Evolutionary conservation across 352 stramenopile species (phyloP).

Genomic region (Phytophthora quininea): DNA sequence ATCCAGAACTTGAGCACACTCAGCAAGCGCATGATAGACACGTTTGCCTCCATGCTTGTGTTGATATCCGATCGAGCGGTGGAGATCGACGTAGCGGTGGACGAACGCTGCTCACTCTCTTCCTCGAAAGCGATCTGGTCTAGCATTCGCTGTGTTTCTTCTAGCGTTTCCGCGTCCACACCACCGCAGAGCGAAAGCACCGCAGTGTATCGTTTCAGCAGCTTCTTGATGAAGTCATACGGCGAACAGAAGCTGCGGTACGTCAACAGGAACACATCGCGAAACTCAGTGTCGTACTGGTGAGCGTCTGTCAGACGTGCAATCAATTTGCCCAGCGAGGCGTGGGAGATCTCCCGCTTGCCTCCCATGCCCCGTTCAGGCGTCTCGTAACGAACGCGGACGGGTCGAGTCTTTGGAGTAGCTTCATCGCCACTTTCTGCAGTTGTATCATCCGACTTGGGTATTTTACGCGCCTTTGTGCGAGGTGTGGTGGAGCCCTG

Average conservation of each 20-base stretch:
- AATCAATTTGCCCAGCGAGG: conserved; percentile 84
- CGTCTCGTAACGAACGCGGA: conserved; percentile 81
- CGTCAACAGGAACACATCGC: conserved; percentile 85
- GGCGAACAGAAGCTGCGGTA: conserved; percentile 82
- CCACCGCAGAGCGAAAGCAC: conserved; percentile 65
- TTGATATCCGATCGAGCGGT: conserved; percentile 81
- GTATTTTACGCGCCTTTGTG: conserved; percentile 27
- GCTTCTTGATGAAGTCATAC: conserved; percentile 90
- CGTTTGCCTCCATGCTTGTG: conserved; percentile 78
- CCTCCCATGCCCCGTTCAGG: conserved; percentile 60
- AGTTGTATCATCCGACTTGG: conserved; percentile 10
- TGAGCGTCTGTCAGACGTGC: conserved; percentile 84
- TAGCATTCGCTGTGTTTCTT: conserved; percentile 66
- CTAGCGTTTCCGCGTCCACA: conserved; percentile 53
- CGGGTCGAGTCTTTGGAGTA: conserved; percentile 43
- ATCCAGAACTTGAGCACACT: conserved; percentile 91
- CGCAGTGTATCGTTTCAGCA: conserved; percentile 85
- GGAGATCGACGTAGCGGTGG: conserved; percentile 67
- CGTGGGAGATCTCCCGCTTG: conserved; percentile 87
- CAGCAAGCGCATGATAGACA: conserved; percentile 88
- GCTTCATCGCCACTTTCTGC: conserved; percentile 20
- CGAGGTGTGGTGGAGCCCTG: conserved; percentile 24
- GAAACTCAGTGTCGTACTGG: conserved; percentile 87
- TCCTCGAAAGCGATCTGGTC: conserved; percentile 77
- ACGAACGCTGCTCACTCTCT: conserved; percentile 48